Percentiles rank a stretch among this genome's conserved stretches.
Evolutionary conservation across 2,329 filamentous ascomycete genomes (phyloP).

Genomic region (Aspergillus sp.): DNA sequence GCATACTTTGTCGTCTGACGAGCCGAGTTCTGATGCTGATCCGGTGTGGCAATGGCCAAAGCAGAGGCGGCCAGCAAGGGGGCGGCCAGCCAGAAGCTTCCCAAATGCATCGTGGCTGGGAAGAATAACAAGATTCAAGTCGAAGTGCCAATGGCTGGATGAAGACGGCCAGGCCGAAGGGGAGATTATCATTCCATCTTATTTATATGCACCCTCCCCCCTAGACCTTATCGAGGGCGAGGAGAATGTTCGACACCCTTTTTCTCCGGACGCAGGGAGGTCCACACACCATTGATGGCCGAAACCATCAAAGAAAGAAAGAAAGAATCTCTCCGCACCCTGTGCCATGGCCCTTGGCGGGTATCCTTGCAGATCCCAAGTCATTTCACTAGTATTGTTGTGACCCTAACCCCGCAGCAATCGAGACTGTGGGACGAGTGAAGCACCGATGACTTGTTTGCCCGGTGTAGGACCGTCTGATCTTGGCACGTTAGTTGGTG

Average conservation of each 20-base stretch:
- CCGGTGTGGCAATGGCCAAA: conserved; percentile 2
- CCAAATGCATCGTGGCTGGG: background rate
- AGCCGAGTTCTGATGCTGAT: background rate
- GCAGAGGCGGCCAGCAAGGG: conserved; percentile 7
- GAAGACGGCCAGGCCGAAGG: background rate
- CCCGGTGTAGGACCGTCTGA: background rate
- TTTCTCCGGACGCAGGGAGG: background rate
- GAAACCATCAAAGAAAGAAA: background rate
- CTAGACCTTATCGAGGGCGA: background rate
- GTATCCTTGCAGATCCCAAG: background rate
- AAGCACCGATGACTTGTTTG: background rate
- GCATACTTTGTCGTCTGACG: conserved; percentile 30
- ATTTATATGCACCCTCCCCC: background rate
- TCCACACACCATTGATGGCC: background rate
- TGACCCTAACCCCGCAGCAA: background rate
- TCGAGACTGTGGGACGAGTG: background rate
- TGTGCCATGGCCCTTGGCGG: background rate
- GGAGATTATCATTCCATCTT: background rate
- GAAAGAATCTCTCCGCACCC: background rate
- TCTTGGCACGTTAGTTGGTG: background rate
- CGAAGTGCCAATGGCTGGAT: background rate
- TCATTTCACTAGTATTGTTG: background rate
- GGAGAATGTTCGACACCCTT: background rate
- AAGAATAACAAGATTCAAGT: background rate
- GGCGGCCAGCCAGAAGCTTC: background rate